Conservation (phyloP, 768 basidiomycete species). For the Daedaleopsis sinensis region DNA sequence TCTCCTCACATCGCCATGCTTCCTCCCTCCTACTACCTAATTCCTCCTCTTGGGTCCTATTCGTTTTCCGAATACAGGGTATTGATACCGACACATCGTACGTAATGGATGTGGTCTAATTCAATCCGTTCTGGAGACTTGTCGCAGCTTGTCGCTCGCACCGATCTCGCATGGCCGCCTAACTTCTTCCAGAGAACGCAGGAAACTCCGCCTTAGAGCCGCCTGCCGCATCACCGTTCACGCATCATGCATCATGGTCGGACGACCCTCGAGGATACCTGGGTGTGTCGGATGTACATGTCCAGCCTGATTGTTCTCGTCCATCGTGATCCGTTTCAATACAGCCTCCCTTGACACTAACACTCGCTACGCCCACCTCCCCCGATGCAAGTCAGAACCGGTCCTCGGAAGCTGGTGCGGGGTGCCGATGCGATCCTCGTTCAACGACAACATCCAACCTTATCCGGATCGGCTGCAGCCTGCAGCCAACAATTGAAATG, state of each 20-base stretch:
- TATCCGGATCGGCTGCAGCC: no score
- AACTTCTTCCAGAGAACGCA: conserved; percentile 1
- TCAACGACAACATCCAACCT: no score
- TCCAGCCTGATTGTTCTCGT: no score
- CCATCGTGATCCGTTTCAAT: no score
- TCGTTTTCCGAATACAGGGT: conserved; percentile 23
- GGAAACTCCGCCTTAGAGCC: conserved; percentile 10
- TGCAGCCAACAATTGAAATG: no score
- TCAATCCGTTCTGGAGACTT: conserved; percentile 10
- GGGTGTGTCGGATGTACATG: background rate
- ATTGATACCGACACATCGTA: conserved; percentile 19
- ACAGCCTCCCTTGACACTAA: no score
- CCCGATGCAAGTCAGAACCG: no score
- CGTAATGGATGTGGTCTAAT: conserved; percentile 13
- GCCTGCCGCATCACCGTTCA: background rate
- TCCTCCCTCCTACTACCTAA: conserved; percentile 15
- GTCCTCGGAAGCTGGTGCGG: no score
- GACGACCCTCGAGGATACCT: background rate
- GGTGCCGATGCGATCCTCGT: no score
- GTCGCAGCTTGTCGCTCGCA: conserved; percentile 2
- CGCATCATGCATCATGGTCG: background rate
- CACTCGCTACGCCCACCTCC: no score
- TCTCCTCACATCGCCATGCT: conserved; percentile 2
- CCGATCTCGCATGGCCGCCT: conserved; percentile 12
- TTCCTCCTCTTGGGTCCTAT: conserved; percentile 17